Conservation (phyloP, 306 rosid species). For the Ochetophila trinervis region DNA sequence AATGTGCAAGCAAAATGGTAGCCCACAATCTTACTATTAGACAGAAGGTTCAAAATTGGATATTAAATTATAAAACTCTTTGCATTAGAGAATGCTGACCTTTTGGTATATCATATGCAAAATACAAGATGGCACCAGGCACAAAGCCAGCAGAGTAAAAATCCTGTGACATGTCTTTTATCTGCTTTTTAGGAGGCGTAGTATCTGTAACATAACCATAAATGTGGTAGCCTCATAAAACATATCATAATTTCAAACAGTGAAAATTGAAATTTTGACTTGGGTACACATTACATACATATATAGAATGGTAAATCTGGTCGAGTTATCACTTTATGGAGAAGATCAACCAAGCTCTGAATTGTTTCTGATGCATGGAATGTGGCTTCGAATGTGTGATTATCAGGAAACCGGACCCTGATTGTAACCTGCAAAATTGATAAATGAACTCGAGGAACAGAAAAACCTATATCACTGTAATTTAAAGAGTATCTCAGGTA, state of each 20-base stretch:
- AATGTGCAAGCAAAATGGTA: neutral
- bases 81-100: constrained; percentile 41
- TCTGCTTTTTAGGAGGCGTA: constrained; percentile 78
- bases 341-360: constrained; percentile 71
- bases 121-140: constrained; percentile 91
- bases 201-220: constrained; percentile 55
- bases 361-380: constrained; percentile 84
- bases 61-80: neutral
- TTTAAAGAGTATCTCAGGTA: neutral
- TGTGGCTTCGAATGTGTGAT: constrained; percentile 77
- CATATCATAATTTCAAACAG: neutral
- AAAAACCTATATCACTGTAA: neutral
- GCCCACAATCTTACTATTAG: neutral
- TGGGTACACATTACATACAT: constrained; percentile 63
- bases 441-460: constrained; percentile 16
- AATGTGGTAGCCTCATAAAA: constrained; percentile 11
- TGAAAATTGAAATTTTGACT: constrained; percentile 1
- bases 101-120: constrained; percentile 53
- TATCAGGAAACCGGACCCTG: constrained; percentile 89
- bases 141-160: constrained; percentile 72
- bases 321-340: constrained; percentile 59
- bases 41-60: neutral
- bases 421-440: constrained; percentile 62
- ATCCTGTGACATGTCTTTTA: constrained; percentile 67
- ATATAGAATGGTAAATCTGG: constrained; percentile 73